Conservation (phyloP, 2,329 filamentous ascomycete genomes). For the Xylariaceae sp. region DNA sequence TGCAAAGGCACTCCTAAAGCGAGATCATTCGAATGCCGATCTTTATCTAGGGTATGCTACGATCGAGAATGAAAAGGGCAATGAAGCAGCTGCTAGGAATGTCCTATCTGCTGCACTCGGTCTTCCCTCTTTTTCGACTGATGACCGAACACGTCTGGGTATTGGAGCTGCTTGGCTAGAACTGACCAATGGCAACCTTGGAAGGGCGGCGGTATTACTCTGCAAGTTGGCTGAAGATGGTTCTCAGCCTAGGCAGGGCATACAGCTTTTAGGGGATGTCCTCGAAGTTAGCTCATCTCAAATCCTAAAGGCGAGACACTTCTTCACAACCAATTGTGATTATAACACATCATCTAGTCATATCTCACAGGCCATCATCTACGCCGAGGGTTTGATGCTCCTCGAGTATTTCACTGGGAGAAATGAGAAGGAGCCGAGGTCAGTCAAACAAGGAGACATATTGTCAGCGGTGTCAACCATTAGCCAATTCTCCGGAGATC, state of each 20-base stretch:
- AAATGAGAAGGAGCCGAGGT: slow-evolving; percentile 41
- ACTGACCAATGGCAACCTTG: slow-evolving; percentile 41
- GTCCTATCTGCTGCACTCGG: slow-evolving; percentile 64
- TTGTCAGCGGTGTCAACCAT: slow-evolving; percentile 43
- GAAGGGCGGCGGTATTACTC: slow-evolving; percentile 36
- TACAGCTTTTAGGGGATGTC: slow-evolving; percentile 12
- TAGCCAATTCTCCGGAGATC: slow-evolving; percentile 39
- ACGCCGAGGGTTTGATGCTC: slow-evolving; percentile 60
- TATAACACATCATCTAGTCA: slow-evolving; percentile 51
- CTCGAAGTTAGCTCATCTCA: slow-evolving; percentile 31
- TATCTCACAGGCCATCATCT: slow-evolving; percentile 46
- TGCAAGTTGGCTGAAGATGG: slow-evolving; percentile 36
- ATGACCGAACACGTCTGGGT: slow-evolving; percentile 44
- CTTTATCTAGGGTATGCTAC: slow-evolving; percentile 79
- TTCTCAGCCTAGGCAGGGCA: slow-evolving; percentile 10
- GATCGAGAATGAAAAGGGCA: slow-evolving; percentile 60
- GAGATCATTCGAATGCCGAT: slow-evolving; percentile 56
- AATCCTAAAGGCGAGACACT: slow-evolving; percentile 51
- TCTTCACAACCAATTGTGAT: slow-evolving; percentile 51
- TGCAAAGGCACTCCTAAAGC: slow-evolving; percentile 71
- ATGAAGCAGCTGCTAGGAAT: slow-evolving; percentile 54
- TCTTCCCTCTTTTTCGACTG: slow-evolving; percentile 21
- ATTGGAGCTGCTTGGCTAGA: slow-evolving; percentile 65
- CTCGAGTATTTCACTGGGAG: slow-evolving; percentile 60
- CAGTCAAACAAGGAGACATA: slow-evolving; percentile 52